Evolutionary conservation across 306 rosid genomes (phyloP), one percentile per base, ranked within the genome.

Genomic region (Begonia masoniana): DNA sequence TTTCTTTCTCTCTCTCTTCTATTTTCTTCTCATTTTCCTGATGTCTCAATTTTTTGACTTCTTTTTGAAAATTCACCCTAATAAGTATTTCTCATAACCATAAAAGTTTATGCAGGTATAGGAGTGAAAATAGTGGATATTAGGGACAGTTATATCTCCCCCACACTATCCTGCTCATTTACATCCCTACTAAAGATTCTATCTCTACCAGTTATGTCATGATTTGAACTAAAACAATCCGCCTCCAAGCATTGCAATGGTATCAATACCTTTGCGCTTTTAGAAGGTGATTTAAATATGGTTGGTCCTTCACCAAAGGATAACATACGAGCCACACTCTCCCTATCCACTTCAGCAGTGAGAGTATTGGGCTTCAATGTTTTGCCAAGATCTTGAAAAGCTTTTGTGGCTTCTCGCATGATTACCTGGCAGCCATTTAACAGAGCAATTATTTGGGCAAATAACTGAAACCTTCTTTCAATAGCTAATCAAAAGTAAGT

Each of bases 281-380:
- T 89, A 10, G 92, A 78, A 19, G 94, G 85, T 57, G 97, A 82
- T 76, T 76, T 82, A 50, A 72, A 54, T 67, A 60, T 70, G 66
- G 69, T 55, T 21, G 87, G 68, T 66, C 79, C 75, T 60, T 88
- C 89, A 12, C 60, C 41, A 60, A 63, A 56, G 11, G 81, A 61
- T 67, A 68, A 64, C 48, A 53, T 66, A 24, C 17, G 68, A 68
- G 64, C 41, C n/a, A 53, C 11, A 55, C 21, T 68, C 54, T 82
- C 94, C 45, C 70, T 31, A 31, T 31, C 39, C 39, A 31, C 75
- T 50, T 78, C 87, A 57, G 47, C 51, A 48, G 71, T 57, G 16
- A 61, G 60, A 50, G 54, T 60, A 60, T 55, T 43, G 62, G 55
- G 67, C 68, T 61, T 84, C 79, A 68, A 79, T 60, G 65, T 64